Evolutionary conservation across 1,139 yeast species (phyloP), one percentile per base, ranked within the genome.

Genomic region (Protomyces inouyei): DNA sequence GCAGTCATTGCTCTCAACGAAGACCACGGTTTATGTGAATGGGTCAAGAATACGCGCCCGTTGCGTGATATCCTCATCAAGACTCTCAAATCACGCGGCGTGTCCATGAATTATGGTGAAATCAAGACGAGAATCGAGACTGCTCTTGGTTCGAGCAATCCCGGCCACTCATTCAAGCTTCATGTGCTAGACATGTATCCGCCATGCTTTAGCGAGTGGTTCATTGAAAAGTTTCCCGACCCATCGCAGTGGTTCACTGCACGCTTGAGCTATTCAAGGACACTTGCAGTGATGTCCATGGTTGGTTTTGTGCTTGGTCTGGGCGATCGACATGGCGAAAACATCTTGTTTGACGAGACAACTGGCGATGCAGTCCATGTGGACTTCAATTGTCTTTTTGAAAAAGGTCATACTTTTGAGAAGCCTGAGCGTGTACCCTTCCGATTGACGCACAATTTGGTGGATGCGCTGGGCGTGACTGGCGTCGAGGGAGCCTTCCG

Each of bases 291-390:
- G 0, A 95, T 95, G 98, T 92, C 98, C 0, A 91, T 95, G 79
- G 96, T 93, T 6, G 98, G 99, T 0, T 90, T 88, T 73, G 85
- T 93, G 65, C 69, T 79, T 8, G 82, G 79, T 60, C 80, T 95
- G 60, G 99, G 99, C 23, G 99, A 95, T 75, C 80, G 99, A 37
- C 99, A 95, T 73, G 88, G 96, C 71, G 98, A 95, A 72, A 95
- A 95, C 72, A 83, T 95, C 32, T 76, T 95, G 64, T 78, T 93
- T 57, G 83, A 87, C 71, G 86, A 87, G 69, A 82, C 81, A 53
- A 82, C 85, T 1, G 98, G 98, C 0, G 85, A 85, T 9, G 84
- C 91, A 0, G 77, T 95, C 68, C 99, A 95, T 74, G 97, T 95
- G 66, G 99, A 95, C 75, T 95, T 93, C 75, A 98, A 95, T 73